A percentile compares a stretch with the other conserved stretches of the same genome.
These are phyloP conservation scores for Themeda triandra DNA, from an alignment of 176 grass and related monocot genomes.

Conservation along the genomic window DNA sequence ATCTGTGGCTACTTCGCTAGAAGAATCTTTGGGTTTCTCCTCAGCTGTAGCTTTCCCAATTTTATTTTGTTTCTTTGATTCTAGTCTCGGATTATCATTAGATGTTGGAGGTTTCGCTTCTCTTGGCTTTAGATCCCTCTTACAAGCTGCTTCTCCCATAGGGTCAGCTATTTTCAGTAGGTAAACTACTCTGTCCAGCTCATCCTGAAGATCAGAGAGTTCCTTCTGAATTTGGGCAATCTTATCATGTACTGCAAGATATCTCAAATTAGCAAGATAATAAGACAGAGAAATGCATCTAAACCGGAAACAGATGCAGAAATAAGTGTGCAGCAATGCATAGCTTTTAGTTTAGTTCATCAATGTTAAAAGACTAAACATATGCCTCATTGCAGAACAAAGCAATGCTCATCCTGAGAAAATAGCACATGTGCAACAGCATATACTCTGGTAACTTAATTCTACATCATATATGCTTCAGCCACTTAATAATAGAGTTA, in stretches of 20 bases:
- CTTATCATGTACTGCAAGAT: constrained; percentile 67
- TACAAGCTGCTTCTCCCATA: constrained; percentile 76
- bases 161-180: constrained; percentile 95
- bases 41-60: background rate
- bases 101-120: constrained; percentile 23
- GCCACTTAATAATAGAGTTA: background rate
- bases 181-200: constrained; percentile 79
- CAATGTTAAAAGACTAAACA: constrained; percentile 13
- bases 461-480: background rate
- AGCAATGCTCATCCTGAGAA: background rate
- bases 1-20: constrained; percentile 14
- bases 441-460: background rate
- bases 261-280: constrained; percentile 1
- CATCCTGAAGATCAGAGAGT: constrained; percentile 61
- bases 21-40: constrained; percentile 39
- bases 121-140: constrained; percentile 60
- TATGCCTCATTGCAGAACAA: background rate
- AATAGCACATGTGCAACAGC: background rate
- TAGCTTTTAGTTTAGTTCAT: background rate
- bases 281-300: constrained; percentile 2
- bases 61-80: constrained; percentile 39
- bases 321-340: constrained; percentile 1
- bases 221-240: constrained; percentile 70
- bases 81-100: constrained; percentile 27
- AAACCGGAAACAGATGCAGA: background rate